Evolutionary conservation across 768 basidiomycete genomes (phyloP), one percentile per base, ranked within the genome.

Genomic region (Pulveroboletus sp.): DNA sequence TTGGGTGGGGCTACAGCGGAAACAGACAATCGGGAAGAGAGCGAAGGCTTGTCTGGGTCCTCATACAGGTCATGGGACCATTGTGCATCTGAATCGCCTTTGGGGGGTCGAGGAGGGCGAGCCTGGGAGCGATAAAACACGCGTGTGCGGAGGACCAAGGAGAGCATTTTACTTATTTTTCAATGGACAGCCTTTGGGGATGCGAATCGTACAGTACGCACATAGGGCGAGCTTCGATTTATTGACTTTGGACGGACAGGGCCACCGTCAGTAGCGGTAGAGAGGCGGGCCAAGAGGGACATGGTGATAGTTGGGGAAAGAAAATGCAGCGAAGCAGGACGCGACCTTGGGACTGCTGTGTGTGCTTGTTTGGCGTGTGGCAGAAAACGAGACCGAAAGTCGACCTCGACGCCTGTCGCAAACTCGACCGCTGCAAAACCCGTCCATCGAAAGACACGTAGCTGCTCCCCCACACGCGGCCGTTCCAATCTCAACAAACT

Each of bases 21-120:
- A 64, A 54, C 68, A 40, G 59, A 74, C 43, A 88, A 65, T 30
- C 86, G 81, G 18, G 82, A 73, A 27, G 78, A 78, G 49, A 87
- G 78, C 2, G 71, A 68, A 0, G 68, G 68, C 12, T 80, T 80
- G 63, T 81, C 79, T 57, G 78, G 76, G 8, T 73, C 67, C 50
- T 85, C 81, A 57, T 70, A 89, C 46, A 88, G 67, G 65, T 89
- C 86, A 59, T 89, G 86, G 36, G 83, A 75, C 86, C 86, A 89
- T 36, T 72, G 73, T 17, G 76, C 72, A 55, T 89, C 81, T 36
- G 80, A 61, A 60, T 88, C 79, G 63, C 83, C 83, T 62, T 83
- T 86, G 30, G 82, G 75, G 35, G 76, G 66, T 43, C 82, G 80
- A 54, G 70, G 73, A 66, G 81, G 73, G 30, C 68, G 69, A 46